These are phyloP conservation scores for Solanum rostratum DNA, from an alignment of 257 asterid genomes.

Conservation along the genomic window DNA sequence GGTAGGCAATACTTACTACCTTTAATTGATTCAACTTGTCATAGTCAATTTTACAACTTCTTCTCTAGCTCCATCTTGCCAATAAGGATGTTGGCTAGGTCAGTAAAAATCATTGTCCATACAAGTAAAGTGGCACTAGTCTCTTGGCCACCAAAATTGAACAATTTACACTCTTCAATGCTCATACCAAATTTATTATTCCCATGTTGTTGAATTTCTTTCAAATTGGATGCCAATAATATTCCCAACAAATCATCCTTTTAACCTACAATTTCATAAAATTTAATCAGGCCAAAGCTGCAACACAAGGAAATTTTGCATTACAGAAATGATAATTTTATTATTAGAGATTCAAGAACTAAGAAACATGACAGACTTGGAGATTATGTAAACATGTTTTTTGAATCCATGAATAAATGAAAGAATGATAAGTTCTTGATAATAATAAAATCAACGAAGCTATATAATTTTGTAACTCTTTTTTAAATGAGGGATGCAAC, in stretches of 20 bases:
- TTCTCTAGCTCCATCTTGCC: slow-evolving; percentile 20
- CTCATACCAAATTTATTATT: slow-evolving; percentile 4
- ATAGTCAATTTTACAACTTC: slow-evolving; percentile 11
- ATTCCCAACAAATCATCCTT: slow-evolving; percentile 16
- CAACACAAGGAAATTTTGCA: neutral
- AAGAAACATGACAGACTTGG: neutral
- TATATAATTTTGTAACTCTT: neutral
- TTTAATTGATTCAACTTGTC: slow-evolving; percentile 10
- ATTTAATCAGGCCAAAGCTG: neutral
- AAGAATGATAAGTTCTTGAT: neutral
- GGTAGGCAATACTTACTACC: neutral
- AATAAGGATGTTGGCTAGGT: slow-evolving; percentile 6
- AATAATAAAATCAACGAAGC: neutral
- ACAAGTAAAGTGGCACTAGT: slow-evolving; percentile 7
- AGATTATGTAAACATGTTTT: neutral
- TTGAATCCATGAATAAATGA: neutral
- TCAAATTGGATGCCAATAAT: slow-evolving; percentile 11
- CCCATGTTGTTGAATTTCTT: slow-evolving; percentile 8
- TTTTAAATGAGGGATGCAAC: neutral
- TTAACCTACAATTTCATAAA: neutral
- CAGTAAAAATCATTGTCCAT: slow-evolving; percentile 15
- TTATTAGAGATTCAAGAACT: neutral
- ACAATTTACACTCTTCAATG: slow-evolving; percentile 19
- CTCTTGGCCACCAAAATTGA: slow-evolving; percentile 20
- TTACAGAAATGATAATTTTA: neutral